phyloP scores from a whole-genome alignment of 148 eudicot genomes.

The Rhododendron ovatum region DNA sequence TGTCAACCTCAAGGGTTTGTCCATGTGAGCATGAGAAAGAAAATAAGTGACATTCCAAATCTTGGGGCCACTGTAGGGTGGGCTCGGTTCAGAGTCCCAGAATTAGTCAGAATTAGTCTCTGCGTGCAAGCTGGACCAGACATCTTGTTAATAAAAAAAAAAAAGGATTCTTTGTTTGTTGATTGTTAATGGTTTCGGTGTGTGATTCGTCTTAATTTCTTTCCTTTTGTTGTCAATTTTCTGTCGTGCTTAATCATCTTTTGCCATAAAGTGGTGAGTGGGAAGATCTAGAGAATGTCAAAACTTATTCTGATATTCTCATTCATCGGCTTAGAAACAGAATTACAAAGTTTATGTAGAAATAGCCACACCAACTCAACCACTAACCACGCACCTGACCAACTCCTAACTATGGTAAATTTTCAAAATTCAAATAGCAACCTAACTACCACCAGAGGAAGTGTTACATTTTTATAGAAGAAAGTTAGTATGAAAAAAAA shows the following conservation, averaged over 20 bases:
- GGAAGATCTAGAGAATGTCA: neutral
- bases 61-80: too few relatives aligned
- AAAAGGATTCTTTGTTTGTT: too few relatives aligned
- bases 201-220: neutral
- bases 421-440: neutral
- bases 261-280: neutral
- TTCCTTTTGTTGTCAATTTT: too few relatives aligned
- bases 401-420: neutral
- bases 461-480: neutral
- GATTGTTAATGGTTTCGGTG: neutral
- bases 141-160: too few relatives aligned
- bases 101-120: neutral
- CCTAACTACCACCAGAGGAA: neutral
- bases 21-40: too few relatives aligned
- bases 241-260: neutral
- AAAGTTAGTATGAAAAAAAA: neutral
- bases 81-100: neutral
- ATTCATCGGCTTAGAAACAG: neutral
- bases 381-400: neutral
- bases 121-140: neutral
- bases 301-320: neutral
- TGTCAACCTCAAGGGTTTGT: neutral
- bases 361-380: neutral
- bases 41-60: too few relatives aligned
- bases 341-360: neutral